Evolutionary conservation across 768 basidiomycete genomes (phyloP).

Genomic region (Trametes elegans): DNA sequence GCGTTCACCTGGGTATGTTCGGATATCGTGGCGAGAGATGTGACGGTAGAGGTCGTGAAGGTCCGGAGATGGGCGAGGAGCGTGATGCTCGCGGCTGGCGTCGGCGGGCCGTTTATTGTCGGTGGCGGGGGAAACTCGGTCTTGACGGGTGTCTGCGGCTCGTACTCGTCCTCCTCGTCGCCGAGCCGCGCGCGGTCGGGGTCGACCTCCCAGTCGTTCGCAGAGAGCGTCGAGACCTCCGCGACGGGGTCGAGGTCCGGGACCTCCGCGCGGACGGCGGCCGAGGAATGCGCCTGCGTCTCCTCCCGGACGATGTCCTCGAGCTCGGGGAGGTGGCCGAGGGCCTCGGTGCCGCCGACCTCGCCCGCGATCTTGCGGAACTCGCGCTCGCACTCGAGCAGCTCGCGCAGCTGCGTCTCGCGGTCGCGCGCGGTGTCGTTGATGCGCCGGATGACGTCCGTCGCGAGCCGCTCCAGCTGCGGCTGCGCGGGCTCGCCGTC

Average conservation of each 20-base stretch:
- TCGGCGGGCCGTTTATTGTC: slow-evolving; percentile 46
- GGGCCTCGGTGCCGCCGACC: slow-evolving; percentile 71
- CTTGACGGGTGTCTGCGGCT: slow-evolving; percentile 49
- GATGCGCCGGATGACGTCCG: slow-evolving; percentile 72
- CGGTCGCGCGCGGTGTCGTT: slow-evolving; percentile 75
- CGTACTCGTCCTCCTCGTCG: slow-evolving; percentile 46
- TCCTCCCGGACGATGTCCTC: slow-evolving; percentile 45
- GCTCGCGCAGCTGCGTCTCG: slow-evolving; percentile 77
- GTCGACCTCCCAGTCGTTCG: slow-evolving; percentile 55
- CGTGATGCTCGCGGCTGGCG: slow-evolving; percentile 57
- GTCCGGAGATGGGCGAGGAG: slow-evolving; percentile 71
- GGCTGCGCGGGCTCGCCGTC: slow-evolving; percentile 48
- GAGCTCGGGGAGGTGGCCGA: slow-evolving; percentile 68
- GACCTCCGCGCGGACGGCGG: slow-evolving; percentile 5
- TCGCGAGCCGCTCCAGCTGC: slow-evolving; percentile 65
- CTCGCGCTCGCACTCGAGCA: slow-evolving; percentile 77
- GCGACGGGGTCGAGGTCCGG: slow-evolving; percentile 27
- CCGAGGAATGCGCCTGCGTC: slow-evolving; percentile 27
- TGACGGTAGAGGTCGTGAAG: slow-evolving; percentile 70
- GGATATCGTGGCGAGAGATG: slow-evolving; percentile 73
- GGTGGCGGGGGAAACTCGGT: slow-evolving; percentile 56
- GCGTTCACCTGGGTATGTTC: slow-evolving; percentile 89
- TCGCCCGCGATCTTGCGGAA: slow-evolving; percentile 75
- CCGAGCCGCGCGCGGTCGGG: slow-evolving; percentile 43
- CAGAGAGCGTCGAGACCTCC: slow-evolving; percentile 28